Base-by-base conservation (phyloP, 768 basidiomycete genomes). In the Tylopilus sp. region DNA sequence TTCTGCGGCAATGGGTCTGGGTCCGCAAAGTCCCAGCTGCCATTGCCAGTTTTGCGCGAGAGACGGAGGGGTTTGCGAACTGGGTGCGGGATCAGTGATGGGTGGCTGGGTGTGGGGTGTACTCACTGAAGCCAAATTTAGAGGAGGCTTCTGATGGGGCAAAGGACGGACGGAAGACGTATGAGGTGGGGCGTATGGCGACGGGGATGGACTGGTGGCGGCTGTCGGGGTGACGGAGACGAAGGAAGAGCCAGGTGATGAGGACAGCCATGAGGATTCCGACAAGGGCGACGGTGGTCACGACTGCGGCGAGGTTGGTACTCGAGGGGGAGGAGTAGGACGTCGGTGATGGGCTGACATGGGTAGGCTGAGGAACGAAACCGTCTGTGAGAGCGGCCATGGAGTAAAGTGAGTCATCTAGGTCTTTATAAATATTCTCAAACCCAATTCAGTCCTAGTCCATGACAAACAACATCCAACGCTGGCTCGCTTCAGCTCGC, bases 11-110 rank as follows among this genome's bases (percentile, higher is more conserved):
- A 53, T 1, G 66, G 62, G 50, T 68, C 67, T 3, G 60, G 55
- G 35, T 69, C 66, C 0, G 63, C 57, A 63, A 68, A 69, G 52
- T 69, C 68, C 66, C 66, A 68, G 56, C 61, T 60, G 22, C 41
- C 28, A 33, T 63, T 57, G 6, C 26, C 26, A 28, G 7, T 28
- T 28, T 10, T 6, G 52, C 41, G 7, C 35, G 61, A 55, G 28
- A 65, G 56, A 40, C 55, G 67, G 33, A 63, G 51, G 11, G 66
- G 53, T 5, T 67, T 69, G 6, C 62, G 67, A 33, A 44, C 65
- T 66, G 17, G 18, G 9, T 18, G 20, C 4, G n/a, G 3, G 20
- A 21, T 39, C 20, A 39, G 38, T 20, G 6, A 2, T 10, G 18
- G 20, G 38, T 10, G 10, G 11, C 3, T 20, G 21, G 20, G 38